phyloP scores from a whole-genome alignment of 2,329 filamentous ascomycete genomes.

The Pezicula rhizophila region DNA sequence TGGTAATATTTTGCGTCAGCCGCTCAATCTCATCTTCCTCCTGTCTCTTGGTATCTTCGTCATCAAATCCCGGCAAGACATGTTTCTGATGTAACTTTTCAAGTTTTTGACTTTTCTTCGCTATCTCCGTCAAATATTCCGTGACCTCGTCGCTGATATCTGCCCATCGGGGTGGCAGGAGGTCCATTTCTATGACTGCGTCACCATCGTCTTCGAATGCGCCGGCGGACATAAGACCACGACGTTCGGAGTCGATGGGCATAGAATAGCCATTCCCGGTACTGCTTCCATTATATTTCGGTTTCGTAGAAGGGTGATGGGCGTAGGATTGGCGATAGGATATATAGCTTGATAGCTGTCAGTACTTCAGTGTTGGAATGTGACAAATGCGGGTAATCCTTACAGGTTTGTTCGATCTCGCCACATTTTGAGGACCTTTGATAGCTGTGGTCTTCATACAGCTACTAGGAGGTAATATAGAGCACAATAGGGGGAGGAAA shows the following conservation, averaged over 20 bases:
- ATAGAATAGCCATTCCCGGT: constrained; percentile 53
- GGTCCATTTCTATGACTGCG: constrained; percentile 96
- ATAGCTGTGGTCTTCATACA: too few species aligned
- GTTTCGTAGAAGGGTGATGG: constrained; percentile 86
- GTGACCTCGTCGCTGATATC: constrained; percentile 92
- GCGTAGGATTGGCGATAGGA: constrained; percentile 98
- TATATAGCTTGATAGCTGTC: constrained; percentile 65
- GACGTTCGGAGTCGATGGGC: constrained; percentile 56
- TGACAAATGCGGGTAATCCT: constrained; percentile 26
- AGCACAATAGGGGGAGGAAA: neutral
- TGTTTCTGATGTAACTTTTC: constrained; percentile 97
- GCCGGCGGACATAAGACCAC: constrained; percentile 76
- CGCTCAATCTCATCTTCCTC: constrained; percentile 89
- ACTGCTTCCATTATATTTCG: constrained; percentile 47
- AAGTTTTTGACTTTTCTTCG: constrained; percentile 74
- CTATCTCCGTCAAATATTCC: constrained; percentile 73
- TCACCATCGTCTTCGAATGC: constrained; percentile 83
- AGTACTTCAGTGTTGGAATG: constrained; percentile 19
- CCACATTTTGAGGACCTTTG: constrained; percentile 68
- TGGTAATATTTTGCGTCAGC: constrained; percentile 85
- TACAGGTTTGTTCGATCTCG: constrained; percentile 99
- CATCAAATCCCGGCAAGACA: constrained; percentile 91
- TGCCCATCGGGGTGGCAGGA: constrained; percentile 90
- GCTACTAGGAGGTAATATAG: neutral
- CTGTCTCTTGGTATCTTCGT: constrained; percentile 78